Percentiles rank a stretch among this genome's conserved stretches.
Conservation (phyloP, 768 basidiomycete species). For the Collybia nuda region DNA sequence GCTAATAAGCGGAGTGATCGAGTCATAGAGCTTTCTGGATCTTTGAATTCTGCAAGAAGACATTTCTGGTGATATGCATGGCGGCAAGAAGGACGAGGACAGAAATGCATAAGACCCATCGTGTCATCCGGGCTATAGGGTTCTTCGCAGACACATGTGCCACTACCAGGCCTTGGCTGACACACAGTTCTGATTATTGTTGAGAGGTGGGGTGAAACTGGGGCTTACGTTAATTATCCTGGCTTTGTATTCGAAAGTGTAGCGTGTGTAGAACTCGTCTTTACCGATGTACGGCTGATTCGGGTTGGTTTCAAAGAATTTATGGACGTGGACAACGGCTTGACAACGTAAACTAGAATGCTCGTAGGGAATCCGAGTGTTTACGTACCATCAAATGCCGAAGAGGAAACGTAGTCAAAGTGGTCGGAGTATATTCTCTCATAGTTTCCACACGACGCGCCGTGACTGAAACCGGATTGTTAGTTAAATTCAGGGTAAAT, state of each 20-base stretch:
- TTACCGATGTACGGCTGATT: constrained; percentile 38
- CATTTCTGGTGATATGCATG: constrained; percentile 50
- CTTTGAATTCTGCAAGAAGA: constrained; percentile 29
- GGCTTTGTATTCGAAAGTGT: constrained; percentile 33
- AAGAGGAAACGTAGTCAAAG: constrained; percentile 43
- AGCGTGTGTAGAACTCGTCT: constrained; percentile 48
- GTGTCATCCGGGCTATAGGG: constrained; percentile 46
- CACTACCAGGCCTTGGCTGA: constrained; percentile 40
- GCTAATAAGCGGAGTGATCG: constrained; percentile 28
- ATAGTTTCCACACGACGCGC: constrained; percentile 35
- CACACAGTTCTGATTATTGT: not conserved
- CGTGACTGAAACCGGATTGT: constrained; percentile 30
- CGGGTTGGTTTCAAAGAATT: constrained; percentile 36
- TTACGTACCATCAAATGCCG: constrained; percentile 44
- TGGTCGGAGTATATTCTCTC: constrained; percentile 53
- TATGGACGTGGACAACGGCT: constrained; percentile 34
- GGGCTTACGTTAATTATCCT: constrained; percentile 34
- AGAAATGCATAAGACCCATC: constrained; percentile 49
- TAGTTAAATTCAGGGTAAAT: not conserved
- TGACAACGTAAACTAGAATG: not conserved
- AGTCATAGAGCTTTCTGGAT: constrained; percentile 9
- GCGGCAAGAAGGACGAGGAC: constrained; percentile 50
- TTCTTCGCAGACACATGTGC: constrained; percentile 43
- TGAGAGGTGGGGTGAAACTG: not conserved
- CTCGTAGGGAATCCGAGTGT: not conserved